These are phyloP conservation scores for Penicillium sp. DNA, from an alignment of 2,329 filamentous ascomycete species.

Conservation along the genomic window DNA sequence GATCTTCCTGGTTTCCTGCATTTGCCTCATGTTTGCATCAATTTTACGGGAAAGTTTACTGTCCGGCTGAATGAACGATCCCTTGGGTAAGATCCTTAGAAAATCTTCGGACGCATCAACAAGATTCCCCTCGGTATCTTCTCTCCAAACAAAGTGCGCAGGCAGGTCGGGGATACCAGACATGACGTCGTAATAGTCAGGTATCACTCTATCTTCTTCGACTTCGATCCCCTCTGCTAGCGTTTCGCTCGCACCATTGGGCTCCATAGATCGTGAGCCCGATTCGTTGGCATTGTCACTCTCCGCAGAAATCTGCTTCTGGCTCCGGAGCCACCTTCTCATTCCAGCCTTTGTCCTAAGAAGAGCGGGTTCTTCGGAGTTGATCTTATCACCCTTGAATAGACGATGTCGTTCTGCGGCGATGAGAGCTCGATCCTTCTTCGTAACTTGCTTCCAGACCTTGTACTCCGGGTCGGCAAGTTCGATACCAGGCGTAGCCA, in stretches of 20 bases:
- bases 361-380: slow-evolving; percentile 84
- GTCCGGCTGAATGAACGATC: slow-evolving; percentile 75
- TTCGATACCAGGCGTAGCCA: slow-evolving; percentile 74
- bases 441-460: slow-evolving; percentile 98
- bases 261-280: slow-evolving; percentile 52
- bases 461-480: slow-evolving; percentile 92
- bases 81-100: slow-evolving; percentile 74
- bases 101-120: slow-evolving; percentile 88
- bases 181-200: slow-evolving; percentile 92
- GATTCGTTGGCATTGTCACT: slow-evolving; percentile 52
- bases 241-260: slow-evolving; percentile 68
- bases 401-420: slow-evolving; percentile 85
- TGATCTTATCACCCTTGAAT: slow-evolving; percentile 83
- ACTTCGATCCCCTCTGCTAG: slow-evolving; percentile 94
- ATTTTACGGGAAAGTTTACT: slow-evolving; percentile 78
- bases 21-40: slow-evolving; percentile 88
- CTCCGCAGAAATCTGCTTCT: slow-evolving; percentile 69
- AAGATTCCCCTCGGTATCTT: slow-evolving; percentile 86
- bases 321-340: slow-evolving; percentile 82
- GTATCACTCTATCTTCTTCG: slow-evolving; percentile 80
- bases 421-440: slow-evolving; percentile 86
- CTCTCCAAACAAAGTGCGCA: slow-evolving; percentile 79
- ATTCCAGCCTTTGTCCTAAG: slow-evolving; percentile 85
- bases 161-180: slow-evolving; percentile 85
- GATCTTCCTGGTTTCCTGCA: slow-evolving; percentile 95